Evolutionary conservation across 2,329 filamentous ascomycete genomes (phyloP), one percentile per base, ranked within the genome.

Genomic region (Aspergillus bombycis): DNA sequence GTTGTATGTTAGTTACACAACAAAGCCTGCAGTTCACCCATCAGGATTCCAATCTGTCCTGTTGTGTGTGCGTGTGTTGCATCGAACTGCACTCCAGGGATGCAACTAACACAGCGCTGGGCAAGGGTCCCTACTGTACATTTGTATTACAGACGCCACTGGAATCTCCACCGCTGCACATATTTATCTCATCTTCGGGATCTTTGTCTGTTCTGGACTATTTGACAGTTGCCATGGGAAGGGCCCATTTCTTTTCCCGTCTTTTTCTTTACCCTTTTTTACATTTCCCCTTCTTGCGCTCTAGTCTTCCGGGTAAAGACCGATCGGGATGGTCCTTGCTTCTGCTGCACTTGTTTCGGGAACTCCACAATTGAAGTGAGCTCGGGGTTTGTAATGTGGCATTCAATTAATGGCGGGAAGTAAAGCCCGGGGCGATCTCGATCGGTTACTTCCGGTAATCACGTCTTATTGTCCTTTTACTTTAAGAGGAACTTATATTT

Each of bases 21-120:
- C 64, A 19, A n/a, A 64, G 64, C 57, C 65, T 69, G 65, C 65
- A 59, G 60, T 48, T 60, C 63, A 63, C 60, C 55, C 60, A 55
- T 14, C 62, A 61, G 48, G 28, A 11, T 52, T 64, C 34, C 12
- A 36, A 16, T 58, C 59, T 55, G 14, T 38, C 45, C 57, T 58
- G 45, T 61, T 54, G 55, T 16, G 5, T 14, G 26, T 54, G 55
- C 8, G 5, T 14, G 16, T 50, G 46, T 28, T 50, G 46, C 46
- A 30, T 50, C 28, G 12, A 30, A 30, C 14, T 36, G 34, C 34
- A 36, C 14, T 36, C 12, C 34, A 48, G 45, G 45, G 21, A 16
- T 48, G 12, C 11, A 11, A 23, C 12, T 48, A 12, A 48, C 45
- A 23, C 45, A 26, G 36, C 36, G 16, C 36, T 41, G 36, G 21